Evolutionary conservation across 164 flowering plant genomes (phyloP).

Genomic region (Pachysandra terminalis): DNA sequence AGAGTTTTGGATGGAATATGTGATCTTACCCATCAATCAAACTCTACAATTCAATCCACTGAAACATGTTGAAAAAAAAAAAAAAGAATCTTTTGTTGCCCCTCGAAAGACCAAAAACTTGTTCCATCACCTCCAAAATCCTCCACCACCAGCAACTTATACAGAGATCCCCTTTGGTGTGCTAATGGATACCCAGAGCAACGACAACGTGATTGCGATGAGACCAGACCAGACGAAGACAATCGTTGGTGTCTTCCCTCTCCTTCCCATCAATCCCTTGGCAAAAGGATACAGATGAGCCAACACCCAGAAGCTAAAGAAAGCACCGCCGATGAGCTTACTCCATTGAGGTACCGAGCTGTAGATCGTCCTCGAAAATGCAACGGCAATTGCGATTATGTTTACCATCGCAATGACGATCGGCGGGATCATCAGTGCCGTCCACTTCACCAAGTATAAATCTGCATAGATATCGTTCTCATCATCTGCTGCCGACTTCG

Average conservation of each 20-base stretch:
- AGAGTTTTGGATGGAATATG: no score
- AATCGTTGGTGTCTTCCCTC: conserved; percentile 71
- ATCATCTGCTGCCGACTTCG: conserved; percentile 64
- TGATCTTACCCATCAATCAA: no score
- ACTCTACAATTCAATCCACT: no score
- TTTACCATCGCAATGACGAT: conserved; percentile 63
- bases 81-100: no score
- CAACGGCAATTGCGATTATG: conserved; percentile 50
- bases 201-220: conserved; percentile 63
- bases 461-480: conserved; percentile 63
- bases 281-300: conserved; percentile 81
- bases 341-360: conserved; percentile 58
- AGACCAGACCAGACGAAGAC: conserved; percentile 82
- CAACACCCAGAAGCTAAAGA: conserved; percentile 82
- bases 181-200: conserved; percentile 57
- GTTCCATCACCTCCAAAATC: background rate
- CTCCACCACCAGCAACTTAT: conserved; percentile 18
- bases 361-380: conserved; percentile 54
- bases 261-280: conserved; percentile 76
- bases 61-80: no score
- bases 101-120: no score
- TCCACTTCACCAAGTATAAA: conserved; percentile 66
- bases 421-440: conserved; percentile 68
- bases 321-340: conserved; percentile 64
- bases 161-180: conserved; percentile 27